Evolutionary conservation across 306 rosid species (phyloP), one percentile per base, ranked within the genome.

Genomic region (Ormosia semicastrata): DNA sequence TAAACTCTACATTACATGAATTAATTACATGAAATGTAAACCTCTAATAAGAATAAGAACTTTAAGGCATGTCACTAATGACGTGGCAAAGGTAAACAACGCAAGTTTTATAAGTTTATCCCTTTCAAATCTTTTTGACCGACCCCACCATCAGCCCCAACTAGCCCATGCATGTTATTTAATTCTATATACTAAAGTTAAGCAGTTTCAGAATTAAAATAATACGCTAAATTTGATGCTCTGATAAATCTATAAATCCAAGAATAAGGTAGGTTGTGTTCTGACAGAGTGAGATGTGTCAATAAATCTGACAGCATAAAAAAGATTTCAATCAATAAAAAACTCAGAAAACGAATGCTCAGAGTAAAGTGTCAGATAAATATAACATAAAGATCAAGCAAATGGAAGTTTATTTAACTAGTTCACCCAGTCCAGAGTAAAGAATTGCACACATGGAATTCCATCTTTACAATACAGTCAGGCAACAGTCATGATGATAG

Each of bases 321-420:
- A 18, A 66, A 54, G 0, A 64, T 52, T 56, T 41, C 52, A 14
- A 59, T 29, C 50, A 66, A 66, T 15, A 11, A 66, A 18, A 66
- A 57, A 56, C 65, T 40, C 43, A 54, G n/a, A 11, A 75, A 67
- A 67, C 13, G 5, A 43, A 66, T 24, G 5, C 71, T 34, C 10
- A 7, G 0, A 81, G 64, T 8, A 13, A 56, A 43, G 43, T 71
- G 41, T 17, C 41, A 57, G 64, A 66, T 49, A 77, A 34, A 66
- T n/a, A 24, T 63, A 56, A 73, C 13, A 39, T 50, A 46, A 46
- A 65, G 58, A 72, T 63, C 73, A 65, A 30, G 66, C 29, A 56
- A 64, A 54, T 54, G 13, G 47, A 53, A 44, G 71, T 69, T 58
- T 79, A 58, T 59, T 30, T 80, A 59, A 75, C 63, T 9, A 69